Percentiles rank a stretch among this genome's conserved stretches.
Evolutionary conservation across 2,329 filamentous ascomycete species (phyloP).

Genomic region (Aspergillus cejpii): DNA sequence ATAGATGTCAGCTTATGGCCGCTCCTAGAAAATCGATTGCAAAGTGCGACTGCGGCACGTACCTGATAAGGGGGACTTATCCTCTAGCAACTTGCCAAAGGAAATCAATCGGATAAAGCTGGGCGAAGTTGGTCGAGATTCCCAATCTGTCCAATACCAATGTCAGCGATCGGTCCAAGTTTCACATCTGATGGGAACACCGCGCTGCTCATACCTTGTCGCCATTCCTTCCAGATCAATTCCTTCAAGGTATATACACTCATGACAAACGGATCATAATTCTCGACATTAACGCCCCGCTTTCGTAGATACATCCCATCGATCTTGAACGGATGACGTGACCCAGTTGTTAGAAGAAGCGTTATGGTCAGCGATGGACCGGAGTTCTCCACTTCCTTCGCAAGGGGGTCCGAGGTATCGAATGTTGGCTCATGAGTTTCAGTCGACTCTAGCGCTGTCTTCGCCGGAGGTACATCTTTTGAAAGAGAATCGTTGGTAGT

Average conservation of each 20-base stretch:
- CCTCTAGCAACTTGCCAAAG: conserved; percentile 83
- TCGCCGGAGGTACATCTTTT: conserved; percentile 14
- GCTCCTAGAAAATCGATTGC: conserved; percentile 1
- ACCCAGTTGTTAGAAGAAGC: conserved; percentile 72
- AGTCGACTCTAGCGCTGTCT: conserved; percentile 21
- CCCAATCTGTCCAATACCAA: conserved; percentile 58
- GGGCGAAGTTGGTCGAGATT: conserved; percentile 74
- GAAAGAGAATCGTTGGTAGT: conserved; percentile 9
- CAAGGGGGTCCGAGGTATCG: conserved; percentile 23
- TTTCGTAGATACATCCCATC: conserved; percentile 79
- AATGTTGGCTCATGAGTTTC: conserved; percentile 15
- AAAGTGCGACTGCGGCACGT: conserved; percentile 38
- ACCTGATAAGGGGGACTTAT: conserved; percentile 81
- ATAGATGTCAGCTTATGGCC: conserved; percentile 7
- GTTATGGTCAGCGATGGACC: conserved; percentile 55
- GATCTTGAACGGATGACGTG: conserved; percentile 82
- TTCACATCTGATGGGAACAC: background rate
- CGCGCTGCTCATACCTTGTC: conserved; percentile 50
- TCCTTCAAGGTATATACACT: conserved; percentile 93
- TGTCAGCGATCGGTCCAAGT: background rate
- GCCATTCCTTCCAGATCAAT: conserved; percentile 87
- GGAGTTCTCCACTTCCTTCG: conserved; percentile 34
- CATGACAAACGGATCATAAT: conserved; percentile 77
- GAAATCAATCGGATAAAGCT: conserved; percentile 86
- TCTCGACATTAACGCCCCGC: conserved; percentile 69